phyloP scores from a whole-genome alignment of 2,329 filamentous ascomycete genomes.

The Sporothrix schenckii region DNA sequence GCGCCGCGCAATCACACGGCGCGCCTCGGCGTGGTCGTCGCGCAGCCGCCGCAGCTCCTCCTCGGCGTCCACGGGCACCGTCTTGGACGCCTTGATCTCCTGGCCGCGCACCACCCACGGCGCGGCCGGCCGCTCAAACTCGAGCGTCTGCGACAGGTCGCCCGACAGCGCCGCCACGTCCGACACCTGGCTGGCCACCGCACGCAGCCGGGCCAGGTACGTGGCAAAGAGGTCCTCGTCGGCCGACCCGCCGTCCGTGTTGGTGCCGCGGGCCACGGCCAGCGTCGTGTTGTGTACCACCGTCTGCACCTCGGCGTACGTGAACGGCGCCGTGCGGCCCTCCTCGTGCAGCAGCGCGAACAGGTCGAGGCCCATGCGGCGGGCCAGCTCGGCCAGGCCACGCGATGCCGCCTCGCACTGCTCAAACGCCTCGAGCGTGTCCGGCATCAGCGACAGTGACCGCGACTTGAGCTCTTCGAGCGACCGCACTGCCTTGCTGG shows the following conservation, averaged over 20 bases:
- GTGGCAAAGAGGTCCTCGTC: constrained; percentile 72
- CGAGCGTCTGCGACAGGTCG: constrained; percentile 71
- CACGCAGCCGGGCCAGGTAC: constrained; percentile 68
- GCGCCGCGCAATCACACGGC: constrained; percentile 69
- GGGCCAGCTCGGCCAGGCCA: constrained; percentile 67
- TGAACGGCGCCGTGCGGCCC: constrained; percentile 68
- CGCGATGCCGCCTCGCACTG: constrained; percentile 66
- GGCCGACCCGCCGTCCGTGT: constrained; percentile 36
- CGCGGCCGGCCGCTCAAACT: constrained; percentile 74
- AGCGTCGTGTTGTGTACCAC: constrained; percentile 61
- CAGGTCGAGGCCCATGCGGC: constrained; percentile 67
- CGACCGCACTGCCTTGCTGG: constrained; percentile 74
- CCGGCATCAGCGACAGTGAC: constrained; percentile 71
- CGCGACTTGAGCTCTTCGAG: constrained; percentile 76
- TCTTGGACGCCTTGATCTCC: constrained; percentile 80
- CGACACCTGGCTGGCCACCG: constrained; percentile 64
- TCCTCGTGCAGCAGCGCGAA: constrained; percentile 71
- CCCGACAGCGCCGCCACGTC: constrained; percentile 71
- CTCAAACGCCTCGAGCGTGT: constrained; percentile 70
- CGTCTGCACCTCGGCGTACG: constrained; percentile 66
- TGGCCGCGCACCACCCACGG: constrained; percentile 85
- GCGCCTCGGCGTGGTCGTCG: constrained; percentile 77
- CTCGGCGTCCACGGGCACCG: constrained; percentile 77
- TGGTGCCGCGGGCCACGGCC: constrained; percentile 31
- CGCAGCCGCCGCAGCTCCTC: constrained; percentile 80